Evolutionary conservation across 495 filamentous ascomycete genomes (phyloP), one percentile per base, ranked within the genome.

Genomic region (Thozetella sp.): DNA sequence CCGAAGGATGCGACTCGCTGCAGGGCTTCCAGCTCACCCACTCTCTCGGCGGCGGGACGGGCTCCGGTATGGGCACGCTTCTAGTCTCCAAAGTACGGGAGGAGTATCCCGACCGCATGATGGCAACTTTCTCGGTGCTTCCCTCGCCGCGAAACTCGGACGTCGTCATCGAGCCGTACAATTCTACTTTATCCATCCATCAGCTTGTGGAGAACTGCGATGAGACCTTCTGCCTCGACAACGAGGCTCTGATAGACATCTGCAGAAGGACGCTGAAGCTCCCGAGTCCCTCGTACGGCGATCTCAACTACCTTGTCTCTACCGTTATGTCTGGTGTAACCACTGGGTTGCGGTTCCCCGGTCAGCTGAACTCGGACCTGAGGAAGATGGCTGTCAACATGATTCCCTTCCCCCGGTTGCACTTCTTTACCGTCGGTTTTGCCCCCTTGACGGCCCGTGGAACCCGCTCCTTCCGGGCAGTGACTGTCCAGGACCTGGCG

Each of bases 391-490:
- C 95, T 69, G 95, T 99, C 81, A 99, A 99, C 91, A 99, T 99
- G 95, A 96, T 99, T 83, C 95, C 95, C 58, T 99, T 99, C 90
- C 95, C 95, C 71, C 95, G 95, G 90, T 91, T 99, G 57, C 95
- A 99, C 81, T 99, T 99, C 91, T 99, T 99, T 90, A 99, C 98
- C 94, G 96, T 99, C 75, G 95, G 95, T 74, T 99, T 99, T 78
- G 94, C 95, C 76, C 95, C 95, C 74, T 88, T 99, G 67, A 99
- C 95, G 75, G 93, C 91, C 86, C 93, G 94, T 78, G 93, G 93
- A 71, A 86, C 93, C 68, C 73, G 92, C 86, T 89, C 88, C 62
- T 99, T 98, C 94, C 96, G 95, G 74, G 93, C 96, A 63, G 89
- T 99, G 76, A 91, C 88, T 72, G 96, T 99, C 60, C 95, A 95